A percentile compares a stretch with the other conserved stretches of the same genome.
These are phyloP conservation scores for Leccinum disarticulatum DNA, from an alignment of 768 basidiomycete genomes.

Conservation along the genomic window DNA sequence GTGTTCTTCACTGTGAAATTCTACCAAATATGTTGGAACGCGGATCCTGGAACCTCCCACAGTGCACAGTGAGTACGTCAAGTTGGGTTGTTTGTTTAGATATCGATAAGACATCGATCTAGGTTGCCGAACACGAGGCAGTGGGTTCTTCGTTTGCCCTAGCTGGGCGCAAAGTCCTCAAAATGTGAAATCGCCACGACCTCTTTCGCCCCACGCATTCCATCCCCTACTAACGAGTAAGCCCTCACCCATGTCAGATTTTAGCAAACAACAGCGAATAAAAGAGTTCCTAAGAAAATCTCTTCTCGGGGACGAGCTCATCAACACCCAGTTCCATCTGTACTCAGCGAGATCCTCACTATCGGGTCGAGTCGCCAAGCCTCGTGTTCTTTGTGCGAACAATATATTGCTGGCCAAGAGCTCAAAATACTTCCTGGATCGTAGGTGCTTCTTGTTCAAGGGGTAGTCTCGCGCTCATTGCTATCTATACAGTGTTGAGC, in stretches of 20 bases:
- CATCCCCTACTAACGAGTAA: neutral
- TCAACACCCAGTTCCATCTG: conserved; percentile 34
- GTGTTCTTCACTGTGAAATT: neutral
- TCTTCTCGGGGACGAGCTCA: conserved; percentile 27
- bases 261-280: conserved; percentile 10
- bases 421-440: conserved; percentile 29
- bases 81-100: neutral
- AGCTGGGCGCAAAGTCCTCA: neutral
- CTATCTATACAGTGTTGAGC: conserved; percentile 13
- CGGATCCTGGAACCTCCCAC: neutral
- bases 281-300: conserved; percentile 26
- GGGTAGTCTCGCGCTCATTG: neutral
- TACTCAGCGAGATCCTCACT: conserved; percentile 23
- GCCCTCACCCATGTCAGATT: conserved; percentile 11
- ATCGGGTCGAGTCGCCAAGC: conserved; percentile 13
- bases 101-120: neutral
- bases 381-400: conserved; percentile 29
- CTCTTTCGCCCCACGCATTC: neutral
- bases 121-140: neutral
- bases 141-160: neutral
- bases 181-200: neutral
- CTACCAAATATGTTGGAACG: neutral
- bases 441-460: conserved; percentile 13
- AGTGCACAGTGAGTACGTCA: neutral
- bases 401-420: conserved; percentile 25